Evolutionary conservation across 225 moss, liverwort and hornwort species (phyloP).

Genomic region (Lunularia cruciata): DNA sequence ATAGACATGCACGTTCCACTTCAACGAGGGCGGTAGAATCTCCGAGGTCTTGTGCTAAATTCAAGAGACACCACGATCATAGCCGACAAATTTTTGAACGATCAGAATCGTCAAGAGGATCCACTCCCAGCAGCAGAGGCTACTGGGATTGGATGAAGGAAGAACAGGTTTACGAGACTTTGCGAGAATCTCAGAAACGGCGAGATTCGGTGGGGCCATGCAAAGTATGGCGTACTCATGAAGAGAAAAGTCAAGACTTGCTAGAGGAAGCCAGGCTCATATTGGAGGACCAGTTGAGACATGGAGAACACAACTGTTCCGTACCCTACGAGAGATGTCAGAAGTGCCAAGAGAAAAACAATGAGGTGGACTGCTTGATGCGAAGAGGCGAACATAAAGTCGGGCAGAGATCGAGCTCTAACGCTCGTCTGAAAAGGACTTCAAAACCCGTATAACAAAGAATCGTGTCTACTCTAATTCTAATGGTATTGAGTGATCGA

Average conservation of each 20-base stretch:
- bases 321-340: conserved; percentile 3
- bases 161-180: neutral
- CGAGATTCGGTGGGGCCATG: neutral
- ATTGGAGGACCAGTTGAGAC: neutral
- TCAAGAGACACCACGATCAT: neutral
- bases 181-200: neutral
- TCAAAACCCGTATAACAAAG: too few species aligned
- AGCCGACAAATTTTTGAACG: neutral
- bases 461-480: too few species aligned
- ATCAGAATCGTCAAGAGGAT: conserved; percentile 13
- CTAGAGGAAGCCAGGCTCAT: neutral
- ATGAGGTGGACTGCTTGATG: neutral
- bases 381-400: neutral
- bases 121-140: conserved; percentile 15
- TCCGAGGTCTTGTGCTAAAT: neutral
- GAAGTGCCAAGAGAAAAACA: conserved; percentile 6
- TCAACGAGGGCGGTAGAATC: neutral
- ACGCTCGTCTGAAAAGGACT: neutral
- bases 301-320: neutral
- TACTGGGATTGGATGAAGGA: conserved; percentile 10
- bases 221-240: neutral
- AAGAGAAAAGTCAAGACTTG: neutral
- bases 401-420: neutral
- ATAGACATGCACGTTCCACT: neutral
- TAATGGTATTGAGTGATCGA: too few species aligned